Conservation (phyloP, 2,329 filamentous ascomycete genomes). For the Sporothrix brunneoviolacea region DNA sequence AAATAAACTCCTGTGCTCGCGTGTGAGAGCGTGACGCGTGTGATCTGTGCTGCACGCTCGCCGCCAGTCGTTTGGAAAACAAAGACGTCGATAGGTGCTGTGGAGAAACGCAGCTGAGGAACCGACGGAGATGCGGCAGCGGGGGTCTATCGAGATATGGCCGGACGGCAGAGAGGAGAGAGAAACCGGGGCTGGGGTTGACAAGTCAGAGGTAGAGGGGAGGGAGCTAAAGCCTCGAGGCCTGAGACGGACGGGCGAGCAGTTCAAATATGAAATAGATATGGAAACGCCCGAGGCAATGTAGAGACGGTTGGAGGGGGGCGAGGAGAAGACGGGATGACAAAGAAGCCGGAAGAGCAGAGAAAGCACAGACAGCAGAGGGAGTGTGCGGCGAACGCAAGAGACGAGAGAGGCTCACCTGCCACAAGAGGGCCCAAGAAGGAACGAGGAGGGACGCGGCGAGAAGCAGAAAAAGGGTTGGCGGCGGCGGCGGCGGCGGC, state of each 20-base stretch:
- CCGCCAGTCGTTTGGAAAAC: constrained; percentile 3
- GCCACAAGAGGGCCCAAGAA: no score
- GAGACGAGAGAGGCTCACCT: no score
- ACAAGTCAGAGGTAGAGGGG: not conserved
- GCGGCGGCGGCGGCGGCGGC: no score
- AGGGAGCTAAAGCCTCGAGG: no score
- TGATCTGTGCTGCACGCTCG: not conserved
- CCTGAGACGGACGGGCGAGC: no score
- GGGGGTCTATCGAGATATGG: no score
- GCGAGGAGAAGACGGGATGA: not conserved
- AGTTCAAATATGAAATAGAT: not conserved
- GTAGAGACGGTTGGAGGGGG: not conserved
- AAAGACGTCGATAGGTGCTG: not conserved
- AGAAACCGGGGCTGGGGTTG: not conserved
- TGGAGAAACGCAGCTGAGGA: not conserved
- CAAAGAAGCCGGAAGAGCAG: no score
- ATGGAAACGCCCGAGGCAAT: constrained; percentile 1
- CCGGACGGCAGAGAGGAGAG: not conserved
- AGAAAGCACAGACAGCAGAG: no score
- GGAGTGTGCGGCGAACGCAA: no score
- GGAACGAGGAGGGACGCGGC: no score
- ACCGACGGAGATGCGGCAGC: not conserved
- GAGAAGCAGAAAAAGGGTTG: not conserved
- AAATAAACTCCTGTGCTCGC: not conserved
- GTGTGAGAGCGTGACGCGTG: not conserved